Evolutionary conservation across 2,329 filamentous ascomycete genomes (phyloP).

Genomic region (Myriosclerotinia scirpicola): DNA sequence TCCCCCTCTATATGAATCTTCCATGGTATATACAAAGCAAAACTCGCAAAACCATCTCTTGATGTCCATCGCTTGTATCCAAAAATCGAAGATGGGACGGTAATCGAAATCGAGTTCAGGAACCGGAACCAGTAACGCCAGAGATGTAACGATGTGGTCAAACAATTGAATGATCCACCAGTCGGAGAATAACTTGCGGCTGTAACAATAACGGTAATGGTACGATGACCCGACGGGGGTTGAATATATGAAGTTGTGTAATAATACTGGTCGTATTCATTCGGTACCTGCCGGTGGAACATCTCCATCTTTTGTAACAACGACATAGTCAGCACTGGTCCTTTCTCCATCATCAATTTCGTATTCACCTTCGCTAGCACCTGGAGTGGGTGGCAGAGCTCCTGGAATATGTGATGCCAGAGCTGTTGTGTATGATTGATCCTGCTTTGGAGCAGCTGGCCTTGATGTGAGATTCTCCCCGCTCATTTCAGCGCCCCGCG

Average conservation of each 20-base stretch:
- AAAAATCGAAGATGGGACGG: slow-evolving; percentile 17
- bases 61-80: slow-evolving; percentile 28
- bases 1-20: slow-evolving; percentile 29
- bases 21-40: slow-evolving; percentile 36
- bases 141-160: slow-evolving; percentile 19
- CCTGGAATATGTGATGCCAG: slow-evolving; percentile 33
- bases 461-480: slow-evolving; percentile 9
- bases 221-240: slow-evolving; percentile 1
- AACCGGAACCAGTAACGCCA: slow-evolving; percentile 19
- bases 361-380: slow-evolving; percentile 42
- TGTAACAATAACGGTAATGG: slow-evolving; percentile 13
- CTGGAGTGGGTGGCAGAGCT: slow-evolving; percentile 40
- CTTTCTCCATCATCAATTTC: slow-evolving; percentile 31
- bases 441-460: slow-evolving; percentile 13
- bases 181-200: slow-evolving; percentile 18
- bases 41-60: slow-evolving; percentile 5
- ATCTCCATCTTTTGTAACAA: slow-evolving; percentile 35
- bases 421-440: slow-evolving; percentile 14
- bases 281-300: slow-evolving; percentile 21
- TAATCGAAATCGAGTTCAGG: slow-evolving; percentile 13
- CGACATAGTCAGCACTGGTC: slow-evolving; percentile 32
- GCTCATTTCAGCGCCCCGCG: background rate
- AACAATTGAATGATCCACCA: slow-evolving; percentile 20
- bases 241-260: slow-evolving; percentile 15
- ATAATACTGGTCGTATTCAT: slow-evolving; percentile 19